Evolutionary conservation across 1,284 basidiomycete genomes (phyloP), one percentile per base, ranked within the genome.

Genomic region (Sporisorium iseilematis-ciliati): DNA sequence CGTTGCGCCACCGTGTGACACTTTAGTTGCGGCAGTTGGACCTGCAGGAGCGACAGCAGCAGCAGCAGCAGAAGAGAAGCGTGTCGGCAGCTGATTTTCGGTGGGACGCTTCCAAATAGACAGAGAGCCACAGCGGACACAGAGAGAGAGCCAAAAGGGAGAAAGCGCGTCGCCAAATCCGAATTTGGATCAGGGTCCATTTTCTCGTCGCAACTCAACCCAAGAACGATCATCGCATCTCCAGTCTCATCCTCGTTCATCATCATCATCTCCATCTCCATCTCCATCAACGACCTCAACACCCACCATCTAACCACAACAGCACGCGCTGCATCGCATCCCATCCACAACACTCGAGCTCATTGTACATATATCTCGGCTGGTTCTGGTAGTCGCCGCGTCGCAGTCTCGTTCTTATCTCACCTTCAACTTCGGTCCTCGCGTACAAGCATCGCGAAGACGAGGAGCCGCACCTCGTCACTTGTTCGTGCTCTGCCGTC

Each of bases 161-260:
- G n/a, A 23, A 23, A 21, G 42, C n/a, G 42, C 20, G 42, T 21
- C 35, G 35, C 35, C 35, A 38, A 50, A 57, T 68, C 57, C 57
- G n/a, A 18, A 51, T 21, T 51, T 21, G 33, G 35, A 43, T 56
- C 57, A 69, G 66, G 66, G 62, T 70, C 62, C 67, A 66, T 61
- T 60, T 65, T 57, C 53, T 38, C 64, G 54, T 58, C 52, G 41
- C 55, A 61, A 61, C 65, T 18, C 23, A 46, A 46, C 45, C 8
- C 20, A 48, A n/a, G n/a, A n/a, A n/a, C n/a, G 29, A 11, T n/a
- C n/a, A 48, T 48, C 46, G 46, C 26, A 25, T 35, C 7, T 42
- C 52, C 21, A 31, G 35, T 31, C 14, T 29, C 46, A 50, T 35
- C 49, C 21, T 18, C 26, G 46, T 11, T 21, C n/a, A n/a, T n/a